Percentiles rank a stretch among this genome's conserved stretches.
phyloP scores from a whole-genome alignment of 768 basidiomycete genomes.

The Lactarius trivialis region DNA sequence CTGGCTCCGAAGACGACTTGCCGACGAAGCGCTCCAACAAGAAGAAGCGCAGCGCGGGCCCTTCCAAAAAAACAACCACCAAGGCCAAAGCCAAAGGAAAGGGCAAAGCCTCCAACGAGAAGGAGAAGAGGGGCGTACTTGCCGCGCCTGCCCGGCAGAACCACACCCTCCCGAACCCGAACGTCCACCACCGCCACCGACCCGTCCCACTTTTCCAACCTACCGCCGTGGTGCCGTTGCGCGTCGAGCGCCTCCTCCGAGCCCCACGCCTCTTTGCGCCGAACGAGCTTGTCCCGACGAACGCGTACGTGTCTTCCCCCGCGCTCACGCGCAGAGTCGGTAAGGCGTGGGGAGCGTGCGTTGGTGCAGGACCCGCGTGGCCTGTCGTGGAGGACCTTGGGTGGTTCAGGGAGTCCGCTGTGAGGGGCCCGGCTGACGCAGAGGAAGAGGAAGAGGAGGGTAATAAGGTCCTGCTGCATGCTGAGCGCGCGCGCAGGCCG shows the following conservation, averaged over 20 bases:
- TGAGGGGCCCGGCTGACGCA: conserved; percentile 24
- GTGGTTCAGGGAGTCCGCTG: conserved; percentile 63
- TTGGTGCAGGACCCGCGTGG: conserved; percentile 74
- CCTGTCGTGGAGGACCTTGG: conserved; percentile 70
- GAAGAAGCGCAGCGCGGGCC: conserved; percentile 15
- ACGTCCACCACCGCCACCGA: conserved; percentile 66
- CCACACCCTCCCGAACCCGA: conserved; percentile 56
- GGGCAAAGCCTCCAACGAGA: not conserved
- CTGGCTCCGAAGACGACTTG: conserved; percentile 22
- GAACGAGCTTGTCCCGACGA: conserved; percentile 41
- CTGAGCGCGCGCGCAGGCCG: conserved; percentile 31
- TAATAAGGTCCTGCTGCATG: not conserved
- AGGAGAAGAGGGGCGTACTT: conserved; percentile 23
- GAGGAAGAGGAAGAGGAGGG: conserved; percentile 39
- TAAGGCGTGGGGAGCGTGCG: conserved; percentile 68
- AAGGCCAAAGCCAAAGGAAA: not conserved
- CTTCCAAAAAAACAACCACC: not conserved
- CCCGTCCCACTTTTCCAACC: conserved; percentile 51
- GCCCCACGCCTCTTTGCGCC: conserved; percentile 46
- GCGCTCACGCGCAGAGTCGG: conserved; percentile 50
- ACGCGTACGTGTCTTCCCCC: conserved; percentile 45
- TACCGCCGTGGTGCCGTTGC: conserved; percentile 29
- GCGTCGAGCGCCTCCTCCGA: conserved; percentile 50
- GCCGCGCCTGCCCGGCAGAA: conserved; percentile 42
- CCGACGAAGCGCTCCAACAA: conserved; percentile 27